phyloP scores from a whole-genome alignment of 2,329 filamentous ascomycete genomes.

The Calonectria hawksworthii region DNA sequence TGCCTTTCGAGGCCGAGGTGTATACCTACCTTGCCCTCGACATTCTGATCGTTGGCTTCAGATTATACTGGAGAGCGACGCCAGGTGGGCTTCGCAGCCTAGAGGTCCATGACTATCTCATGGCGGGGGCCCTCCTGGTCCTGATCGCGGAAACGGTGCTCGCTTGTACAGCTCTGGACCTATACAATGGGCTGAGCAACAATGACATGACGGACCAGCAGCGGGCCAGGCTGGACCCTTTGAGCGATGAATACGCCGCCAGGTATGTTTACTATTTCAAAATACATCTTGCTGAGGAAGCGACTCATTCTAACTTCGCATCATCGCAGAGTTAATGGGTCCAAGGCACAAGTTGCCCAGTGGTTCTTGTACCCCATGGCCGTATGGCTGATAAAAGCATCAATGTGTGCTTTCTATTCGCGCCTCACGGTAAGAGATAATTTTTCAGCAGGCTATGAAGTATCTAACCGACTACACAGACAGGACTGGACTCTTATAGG shows the following conservation, averaged over 20 bases:
- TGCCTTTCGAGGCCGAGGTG: neutral
- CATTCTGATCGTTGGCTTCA: neutral
- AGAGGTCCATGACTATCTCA: conserved; percentile 3
- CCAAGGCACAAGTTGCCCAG: neutral
- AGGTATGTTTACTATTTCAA: neutral
- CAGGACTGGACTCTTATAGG: neutral
- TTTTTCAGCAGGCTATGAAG: neutral
- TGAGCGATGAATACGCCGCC: neutral
- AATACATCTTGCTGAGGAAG: neutral
- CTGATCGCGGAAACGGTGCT: neutral
- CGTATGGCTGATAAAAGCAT: conserved; percentile 7
- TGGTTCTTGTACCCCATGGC: neutral
- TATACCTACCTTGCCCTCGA: conserved; percentile 4
- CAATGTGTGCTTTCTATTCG: conserved; percentile 12
- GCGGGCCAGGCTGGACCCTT: neutral
- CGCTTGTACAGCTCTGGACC: neutral
- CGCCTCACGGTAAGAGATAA: conserved; percentile 9
- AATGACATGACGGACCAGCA: conserved; percentile 1
- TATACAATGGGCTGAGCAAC: neutral
- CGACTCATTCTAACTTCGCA: neutral
- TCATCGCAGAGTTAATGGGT: neutral
- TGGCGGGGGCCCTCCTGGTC: neutral
- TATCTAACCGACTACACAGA: neutral
- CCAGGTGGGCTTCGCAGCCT: neutral
- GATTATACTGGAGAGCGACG: conserved; percentile 9